Conservation (phyloP, 2,329 filamentous ascomycete genomes). For the Colletotrichum gigasporum region DNA sequence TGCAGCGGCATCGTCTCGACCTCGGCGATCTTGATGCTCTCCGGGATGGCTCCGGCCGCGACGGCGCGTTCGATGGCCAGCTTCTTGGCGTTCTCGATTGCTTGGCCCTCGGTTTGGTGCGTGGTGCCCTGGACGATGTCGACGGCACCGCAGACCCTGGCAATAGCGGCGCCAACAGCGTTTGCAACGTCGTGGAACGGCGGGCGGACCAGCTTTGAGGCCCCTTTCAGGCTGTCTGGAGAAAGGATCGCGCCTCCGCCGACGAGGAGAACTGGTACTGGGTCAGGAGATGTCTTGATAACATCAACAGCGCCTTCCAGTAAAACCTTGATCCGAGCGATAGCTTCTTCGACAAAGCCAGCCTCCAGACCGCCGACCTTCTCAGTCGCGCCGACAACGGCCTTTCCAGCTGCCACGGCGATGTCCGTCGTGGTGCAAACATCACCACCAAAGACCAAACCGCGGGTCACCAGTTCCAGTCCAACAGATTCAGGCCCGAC, state of each 20-base stretch:
- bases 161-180: constrained; percentile 71
- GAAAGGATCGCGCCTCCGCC: constrained; percentile 70
- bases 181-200: constrained; percentile 69
- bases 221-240: constrained; percentile 63
- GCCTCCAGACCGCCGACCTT: constrained; percentile 37
- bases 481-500: constrained; percentile 63
- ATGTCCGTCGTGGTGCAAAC: constrained; percentile 59
- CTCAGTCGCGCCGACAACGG: constrained; percentile 52
- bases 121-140: constrained; percentile 42
- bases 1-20: constrained; percentile 50
- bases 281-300: constrained; percentile 39
- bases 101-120: constrained; percentile 33
- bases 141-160: constrained; percentile 64
- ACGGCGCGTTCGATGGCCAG: constrained; percentile 33
- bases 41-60: constrained; percentile 33
- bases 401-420: constrained; percentile 55
- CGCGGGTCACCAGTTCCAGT: constrained; percentile 54
- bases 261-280: constrained; percentile 57
- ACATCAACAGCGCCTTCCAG: constrained; percentile 38
- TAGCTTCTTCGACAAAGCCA: constrained; percentile 38
- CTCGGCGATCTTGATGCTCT: constrained; percentile 48
- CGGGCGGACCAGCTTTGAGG: constrained; percentile 65
- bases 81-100: constrained; percentile 34
- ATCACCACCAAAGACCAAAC: constrained; percentile 56
- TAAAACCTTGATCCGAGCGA: constrained; percentile 29